phyloP scores from a whole-genome alignment of 2,329 filamentous ascomycete genomes.

The Aspergillus sp. region DNA sequence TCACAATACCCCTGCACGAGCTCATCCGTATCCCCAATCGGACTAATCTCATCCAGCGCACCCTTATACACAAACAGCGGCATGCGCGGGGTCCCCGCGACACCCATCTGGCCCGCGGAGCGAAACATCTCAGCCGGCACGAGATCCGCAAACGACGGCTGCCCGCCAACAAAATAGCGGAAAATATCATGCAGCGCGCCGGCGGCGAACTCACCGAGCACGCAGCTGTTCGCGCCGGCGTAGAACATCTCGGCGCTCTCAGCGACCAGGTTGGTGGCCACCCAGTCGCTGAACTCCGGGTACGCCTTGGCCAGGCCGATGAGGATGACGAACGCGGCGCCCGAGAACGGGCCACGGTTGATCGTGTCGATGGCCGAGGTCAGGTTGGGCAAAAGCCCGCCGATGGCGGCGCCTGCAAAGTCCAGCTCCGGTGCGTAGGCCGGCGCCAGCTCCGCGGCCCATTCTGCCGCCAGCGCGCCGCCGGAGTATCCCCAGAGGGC shows the following conservation, averaged over 20 bases:
- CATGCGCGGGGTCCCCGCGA: not conserved
- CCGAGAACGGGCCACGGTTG: conserved; percentile 21
- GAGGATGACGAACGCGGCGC: conserved; percentile 23
- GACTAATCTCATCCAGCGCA: conserved; percentile 27
- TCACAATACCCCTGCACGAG: conserved; percentile 16
- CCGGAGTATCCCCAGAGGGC: conserved; percentile 21
- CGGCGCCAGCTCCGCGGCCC: conserved; percentile 17
- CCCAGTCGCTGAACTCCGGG: conserved; percentile 17
- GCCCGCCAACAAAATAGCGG: conserved; percentile 8
- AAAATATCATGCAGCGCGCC: conserved; percentile 7
- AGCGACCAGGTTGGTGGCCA: conserved; percentile 11
- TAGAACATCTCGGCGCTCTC: conserved; percentile 10
- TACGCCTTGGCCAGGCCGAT: conserved; percentile 21
- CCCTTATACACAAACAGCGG: conserved; percentile 29
- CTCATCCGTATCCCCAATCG: conserved; percentile 24
- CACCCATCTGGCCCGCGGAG: conserved; percentile 14
- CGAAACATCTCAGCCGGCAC: conserved; percentile 10
- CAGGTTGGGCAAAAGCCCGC: conserved; percentile 30
- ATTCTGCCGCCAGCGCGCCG: conserved; percentile 12
- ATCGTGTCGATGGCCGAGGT: conserved; percentile 21
- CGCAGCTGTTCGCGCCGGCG: conserved; percentile 8
- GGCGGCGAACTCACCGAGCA: conserved; percentile 3
- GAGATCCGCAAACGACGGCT: conserved; percentile 6
- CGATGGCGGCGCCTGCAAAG: conserved; percentile 28
- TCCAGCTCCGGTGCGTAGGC: conserved; percentile 16